Conservation (phyloP, 2,329 filamentous ascomycete genomes). For the Didymella lethalis region DNA sequence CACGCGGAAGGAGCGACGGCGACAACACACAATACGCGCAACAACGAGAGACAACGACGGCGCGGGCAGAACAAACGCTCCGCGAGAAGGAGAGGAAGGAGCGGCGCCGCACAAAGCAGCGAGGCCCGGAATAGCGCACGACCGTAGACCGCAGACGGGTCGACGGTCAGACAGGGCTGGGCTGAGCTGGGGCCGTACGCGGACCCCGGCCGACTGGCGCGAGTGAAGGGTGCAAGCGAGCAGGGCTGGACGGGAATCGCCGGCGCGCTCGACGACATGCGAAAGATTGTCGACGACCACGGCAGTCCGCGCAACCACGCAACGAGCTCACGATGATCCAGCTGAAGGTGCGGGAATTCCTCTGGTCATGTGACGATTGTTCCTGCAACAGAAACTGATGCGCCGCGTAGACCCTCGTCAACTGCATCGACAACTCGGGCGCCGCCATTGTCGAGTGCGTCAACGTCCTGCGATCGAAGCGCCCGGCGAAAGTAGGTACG, state of each 20-base stretch:
- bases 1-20: constrained; percentile 24
- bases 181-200: constrained; percentile 11
- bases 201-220: constrained; percentile 6
- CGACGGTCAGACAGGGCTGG: constrained; percentile 31
- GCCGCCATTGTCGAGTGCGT: constrained; percentile 97
- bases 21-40: constrained; percentile 22
- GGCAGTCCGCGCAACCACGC: constrained; percentile 6
- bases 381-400: constrained; percentile 61
- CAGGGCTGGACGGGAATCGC: constrained; percentile 13
- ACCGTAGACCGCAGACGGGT: not conserved
- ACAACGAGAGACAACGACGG: constrained; percentile 29
- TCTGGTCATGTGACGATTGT: constrained; percentile 9
- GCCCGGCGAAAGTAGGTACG: constrained; percentile 86
- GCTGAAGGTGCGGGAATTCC: constrained; percentile 45
- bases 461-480: constrained; percentile 89
- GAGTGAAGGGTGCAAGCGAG: constrained; percentile 20
- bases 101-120: constrained; percentile 35
- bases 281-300: constrained; percentile 22
- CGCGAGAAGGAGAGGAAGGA: constrained; percentile 10
- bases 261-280: constrained; percentile 27
- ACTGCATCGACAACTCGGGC: constrained; percentile 99
- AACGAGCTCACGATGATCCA: constrained; percentile 46
- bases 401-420: constrained; percentile 78
- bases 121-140: constrained; percentile 32
- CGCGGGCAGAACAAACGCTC: constrained; percentile 7